Evolutionary conservation across 305 asterid genomes (phyloP).

Genomic region (Withania somnifera): DNA sequence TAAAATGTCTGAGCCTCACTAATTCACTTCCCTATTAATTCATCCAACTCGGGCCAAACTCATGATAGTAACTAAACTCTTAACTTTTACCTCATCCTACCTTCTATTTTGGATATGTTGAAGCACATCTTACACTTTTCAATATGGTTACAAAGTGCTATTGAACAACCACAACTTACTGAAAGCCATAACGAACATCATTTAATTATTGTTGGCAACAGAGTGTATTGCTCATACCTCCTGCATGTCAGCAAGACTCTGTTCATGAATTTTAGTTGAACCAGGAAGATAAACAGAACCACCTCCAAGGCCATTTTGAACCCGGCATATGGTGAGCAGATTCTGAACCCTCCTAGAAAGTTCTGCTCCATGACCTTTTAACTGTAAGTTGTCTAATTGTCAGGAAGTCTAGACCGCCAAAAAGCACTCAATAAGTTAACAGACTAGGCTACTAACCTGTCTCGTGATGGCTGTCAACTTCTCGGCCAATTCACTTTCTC

Average conservation of each 20-base stretch:
- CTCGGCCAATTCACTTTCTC: conserved; percentile 94
- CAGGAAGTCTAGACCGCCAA: conserved; percentile 2
- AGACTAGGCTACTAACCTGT: conserved; percentile 46
- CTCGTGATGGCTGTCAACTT: conserved; percentile 65
- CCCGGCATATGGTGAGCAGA: conserved; percentile 61
- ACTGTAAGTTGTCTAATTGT: conserved; percentile 33
- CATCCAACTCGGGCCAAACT: not conserved
- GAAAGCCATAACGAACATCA: not conserved
- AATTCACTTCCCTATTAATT: not conserved
- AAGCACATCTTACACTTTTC: not conserved
- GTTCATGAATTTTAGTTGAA: conserved; percentile 80
- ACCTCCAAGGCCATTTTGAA: conserved; percentile 62
- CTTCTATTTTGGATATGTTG: not conserved
- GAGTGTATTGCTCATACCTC: conserved; percentile 41
- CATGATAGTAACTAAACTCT: not conserved
- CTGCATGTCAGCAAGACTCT: conserved; percentile 82
- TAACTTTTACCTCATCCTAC: not conserved
- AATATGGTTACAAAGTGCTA: not conserved
- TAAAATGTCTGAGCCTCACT: not conserved
- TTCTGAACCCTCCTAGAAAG: conserved; percentile 89
- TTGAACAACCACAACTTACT: not conserved
- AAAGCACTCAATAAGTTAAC: not conserved
- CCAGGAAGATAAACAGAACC: conserved; percentile 71
- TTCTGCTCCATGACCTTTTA: conserved; percentile 92
- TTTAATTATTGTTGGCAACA: not conserved